These are phyloP conservation scores for Colletotrichum sp. DNA, from an alignment of 2,329 filamentous ascomycete species.

Conservation along the genomic window DNA sequence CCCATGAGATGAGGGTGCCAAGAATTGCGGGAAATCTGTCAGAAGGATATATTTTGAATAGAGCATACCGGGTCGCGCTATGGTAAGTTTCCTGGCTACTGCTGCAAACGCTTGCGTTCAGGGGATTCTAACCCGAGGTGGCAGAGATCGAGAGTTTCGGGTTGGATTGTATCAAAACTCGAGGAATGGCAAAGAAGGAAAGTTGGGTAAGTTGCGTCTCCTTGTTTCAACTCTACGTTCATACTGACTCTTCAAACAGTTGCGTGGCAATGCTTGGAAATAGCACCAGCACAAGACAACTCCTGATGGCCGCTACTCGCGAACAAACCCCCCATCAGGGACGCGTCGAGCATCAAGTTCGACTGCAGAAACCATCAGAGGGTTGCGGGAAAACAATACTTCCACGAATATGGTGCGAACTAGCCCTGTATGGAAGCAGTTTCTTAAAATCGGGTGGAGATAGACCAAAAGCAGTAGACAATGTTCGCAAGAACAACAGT, in stretches of 20 bases:
- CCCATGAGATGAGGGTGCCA: background rate
- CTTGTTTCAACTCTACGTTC: background rate
- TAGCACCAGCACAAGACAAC: background rate
- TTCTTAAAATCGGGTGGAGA: background rate
- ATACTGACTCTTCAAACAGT: background rate
- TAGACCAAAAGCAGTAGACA: background rate
- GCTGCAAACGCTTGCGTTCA: background rate
- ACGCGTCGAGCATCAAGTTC: background rate
- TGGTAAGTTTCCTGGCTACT: background rate
- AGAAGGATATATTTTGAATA: background rate
- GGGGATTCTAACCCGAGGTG: background rate
- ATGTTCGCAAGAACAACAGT: background rate
- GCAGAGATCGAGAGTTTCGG: background rate
- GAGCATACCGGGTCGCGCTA: background rate
- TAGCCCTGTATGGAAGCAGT: background rate
- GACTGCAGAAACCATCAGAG: background rate
- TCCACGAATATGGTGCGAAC: background rate
- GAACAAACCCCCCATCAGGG: background rate
- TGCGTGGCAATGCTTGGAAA: background rate
- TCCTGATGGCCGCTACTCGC: background rate
- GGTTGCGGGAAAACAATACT: background rate
- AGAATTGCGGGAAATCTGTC: background rate
- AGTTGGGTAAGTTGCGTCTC: background rate
- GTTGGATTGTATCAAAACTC: background rate
- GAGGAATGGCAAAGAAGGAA: background rate